Percentiles rank a stretch among this genome's conserved stretches.
Evolutionary conservation across 2,329 filamentous ascomycete genomes (phyloP).

Genomic region (Apiospora marii): DNA sequence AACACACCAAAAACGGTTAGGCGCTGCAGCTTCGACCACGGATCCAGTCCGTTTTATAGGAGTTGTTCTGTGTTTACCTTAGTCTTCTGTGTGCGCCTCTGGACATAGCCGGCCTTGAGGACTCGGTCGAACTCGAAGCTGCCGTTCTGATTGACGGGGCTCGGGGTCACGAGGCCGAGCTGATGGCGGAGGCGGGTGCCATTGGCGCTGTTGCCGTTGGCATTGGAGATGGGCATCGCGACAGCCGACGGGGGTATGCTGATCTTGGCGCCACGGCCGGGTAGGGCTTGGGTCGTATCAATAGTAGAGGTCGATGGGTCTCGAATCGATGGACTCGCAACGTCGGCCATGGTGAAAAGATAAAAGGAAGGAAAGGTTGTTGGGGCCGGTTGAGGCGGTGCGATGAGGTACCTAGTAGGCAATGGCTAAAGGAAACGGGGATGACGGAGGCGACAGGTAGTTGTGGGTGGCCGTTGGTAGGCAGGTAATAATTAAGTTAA

Average conservation of each 20-base stretch:
- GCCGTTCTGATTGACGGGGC: slow-evolving; percentile 91
- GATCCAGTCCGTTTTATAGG: slow-evolving; percentile 24
- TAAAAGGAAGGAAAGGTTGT: not conserved
- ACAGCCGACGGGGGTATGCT: slow-evolving; percentile 38
- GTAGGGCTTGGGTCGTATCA: slow-evolving; percentile 29
- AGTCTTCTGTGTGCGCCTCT: slow-evolving; percentile 91
- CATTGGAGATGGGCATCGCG: slow-evolving; percentile 28
- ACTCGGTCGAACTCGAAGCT: slow-evolving; percentile 96
- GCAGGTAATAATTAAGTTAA: slow-evolving; percentile 17
- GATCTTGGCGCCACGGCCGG: slow-evolving; percentile 38
- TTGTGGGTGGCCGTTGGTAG: not conserved
- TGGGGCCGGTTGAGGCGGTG: slow-evolving; percentile 1
- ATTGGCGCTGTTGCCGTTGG: slow-evolving; percentile 31
- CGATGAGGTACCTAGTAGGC: not conserved
- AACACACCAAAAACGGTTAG: slow-evolving; percentile 22
- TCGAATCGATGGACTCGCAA: not conserved
- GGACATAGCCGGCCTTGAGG: slow-evolving; percentile 85
- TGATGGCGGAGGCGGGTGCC: slow-evolving; percentile 48
- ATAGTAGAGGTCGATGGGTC: not conserved
- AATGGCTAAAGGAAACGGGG: not conserved
- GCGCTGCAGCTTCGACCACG: slow-evolving; percentile 10
- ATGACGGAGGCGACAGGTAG: slow-evolving; percentile 17
- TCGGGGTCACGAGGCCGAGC: slow-evolving; percentile 71
- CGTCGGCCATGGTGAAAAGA: slow-evolving; percentile 22
- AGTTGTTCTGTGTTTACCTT: slow-evolving; percentile 66